Evolutionary conservation across 2,329 filamentous ascomycete genomes (phyloP), one percentile per base, ranked within the genome.

Genomic region (Fulvia fulva): DNA sequence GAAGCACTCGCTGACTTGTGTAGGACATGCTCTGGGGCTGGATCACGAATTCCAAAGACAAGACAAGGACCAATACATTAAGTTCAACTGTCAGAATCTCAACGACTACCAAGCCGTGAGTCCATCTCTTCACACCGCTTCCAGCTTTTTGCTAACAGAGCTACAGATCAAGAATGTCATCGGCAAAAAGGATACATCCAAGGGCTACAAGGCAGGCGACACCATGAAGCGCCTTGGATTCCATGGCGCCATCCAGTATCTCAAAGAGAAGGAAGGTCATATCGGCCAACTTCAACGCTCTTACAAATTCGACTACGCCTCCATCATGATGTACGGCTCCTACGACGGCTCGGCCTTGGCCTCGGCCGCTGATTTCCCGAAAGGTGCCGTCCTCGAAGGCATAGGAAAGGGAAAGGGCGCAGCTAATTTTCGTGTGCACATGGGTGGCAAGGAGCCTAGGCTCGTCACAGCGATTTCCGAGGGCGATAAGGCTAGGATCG

Each of bases 301-400:
- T n/a, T 12, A 19, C 41, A 53, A 53, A 19, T 55, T 55, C 52
- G 52, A 55, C 25, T 55, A 45, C 43, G 19, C 46, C 37, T 45
- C 34, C 25, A 46, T 55, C 37, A 55, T 47, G 52, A 46, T 47
- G 34, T 55, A 55, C 43, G 41, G 23, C 41, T 46, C 26, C n/a
- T 55, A 55, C 52, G 41, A 46, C 16, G 41, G 52, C 52, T 22
- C 52, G 32, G 43, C 23, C 16, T 3, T 21, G 14, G 44, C 19
- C 14, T 25, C 6, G 8, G 44, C 44, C 6, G 23, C 44, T 25
- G 44, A 25, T 16, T 47, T 47, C 21, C 44, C 44, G 8, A 47
- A 47, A 14, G 44, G 44, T 19, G 44, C 44, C 12, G 44, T 47
- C 25, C 23, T 47, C 21, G 22, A 16, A 14, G 25, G 21, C 11